Evolutionary conservation across 805 yeast genomes (phyloP).

Genomic region (Starmerella bombicola): DNA sequence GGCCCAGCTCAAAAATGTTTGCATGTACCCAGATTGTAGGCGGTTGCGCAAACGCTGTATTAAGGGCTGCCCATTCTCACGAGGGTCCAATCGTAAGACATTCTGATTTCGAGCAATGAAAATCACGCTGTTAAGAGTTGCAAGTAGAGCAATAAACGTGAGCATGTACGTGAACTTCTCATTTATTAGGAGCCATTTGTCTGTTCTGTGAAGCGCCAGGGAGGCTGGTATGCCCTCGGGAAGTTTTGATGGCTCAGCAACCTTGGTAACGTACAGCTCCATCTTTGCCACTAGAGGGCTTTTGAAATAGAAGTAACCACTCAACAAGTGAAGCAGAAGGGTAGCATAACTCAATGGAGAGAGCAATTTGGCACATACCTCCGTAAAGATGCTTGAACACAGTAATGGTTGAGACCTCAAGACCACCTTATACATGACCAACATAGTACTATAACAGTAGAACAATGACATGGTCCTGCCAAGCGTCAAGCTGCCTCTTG

Average conservation of each 20-base stretch:
- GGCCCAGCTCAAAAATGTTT: background rate
- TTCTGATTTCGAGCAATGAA: background rate
- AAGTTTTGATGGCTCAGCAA: conserved; percentile 4
- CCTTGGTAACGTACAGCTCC: background rate
- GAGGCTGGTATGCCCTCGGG: conserved; percentile 14
- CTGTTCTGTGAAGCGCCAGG: conserved; percentile 12
- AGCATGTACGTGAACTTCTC: conserved; percentile 6
- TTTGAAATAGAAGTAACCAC: conserved; percentile 1
- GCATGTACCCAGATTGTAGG: background rate
- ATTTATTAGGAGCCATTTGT: conserved; percentile 11
- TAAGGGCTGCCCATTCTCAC: conserved; percentile 6
- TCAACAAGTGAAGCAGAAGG: background rate
- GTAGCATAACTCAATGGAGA: background rate
- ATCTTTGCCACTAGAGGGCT: background rate
- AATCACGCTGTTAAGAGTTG: background rate
- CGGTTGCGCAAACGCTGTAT: conserved; percentile 3
- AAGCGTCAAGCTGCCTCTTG: background rate
- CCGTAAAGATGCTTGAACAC: background rate
- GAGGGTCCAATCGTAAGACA: background rate
- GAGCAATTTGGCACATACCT: background rate
- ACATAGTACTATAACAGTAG: too few relatives aligned
- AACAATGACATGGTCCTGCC: background rate
- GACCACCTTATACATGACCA: background rate
- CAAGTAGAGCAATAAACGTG: conserved; percentile 1
- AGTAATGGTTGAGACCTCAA: background rate